phyloP scores from a whole-genome alignment of 192 early-diverging fungal genomes.

The Coemansia sp. region DNA sequence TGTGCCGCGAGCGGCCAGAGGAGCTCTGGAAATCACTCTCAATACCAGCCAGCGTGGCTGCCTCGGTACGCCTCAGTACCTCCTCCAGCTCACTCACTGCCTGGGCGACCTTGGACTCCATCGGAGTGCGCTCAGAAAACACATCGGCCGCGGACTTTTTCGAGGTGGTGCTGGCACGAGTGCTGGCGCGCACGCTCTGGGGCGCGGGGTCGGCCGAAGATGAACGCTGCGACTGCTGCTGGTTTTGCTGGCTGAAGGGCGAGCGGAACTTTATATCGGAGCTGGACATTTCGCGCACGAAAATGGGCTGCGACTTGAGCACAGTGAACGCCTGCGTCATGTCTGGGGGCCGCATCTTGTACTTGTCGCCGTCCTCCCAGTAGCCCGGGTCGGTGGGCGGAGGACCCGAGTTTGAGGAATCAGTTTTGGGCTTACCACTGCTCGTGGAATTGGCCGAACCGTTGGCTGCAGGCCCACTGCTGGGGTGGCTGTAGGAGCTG shows the following conservation, averaged over 20 bases:
- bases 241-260: conserved; percentile 28
- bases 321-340: conserved; percentile 48
- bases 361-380: conserved; percentile 47
- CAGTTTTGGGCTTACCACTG: too few species aligned
- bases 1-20: background rate
- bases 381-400: conserved; percentile 23
- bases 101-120: conserved; percentile 50
- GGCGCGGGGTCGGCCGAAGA: background rate
- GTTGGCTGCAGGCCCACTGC: too few species aligned
- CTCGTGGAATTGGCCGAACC: too few species aligned
- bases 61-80: conserved; percentile 46
- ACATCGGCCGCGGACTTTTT: conserved; percentile 3
- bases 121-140: conserved; percentile 38
- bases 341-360: conserved; percentile 41
- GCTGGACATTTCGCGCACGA: conserved; percentile 45
- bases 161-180: conserved; percentile 3
- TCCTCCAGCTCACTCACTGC: conserved; percentile 52
- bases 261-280: conserved; percentile 43
- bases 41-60: conserved; percentile 25
- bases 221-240: background rate
- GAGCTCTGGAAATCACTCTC: conserved; percentile 30
- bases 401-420: too few species aligned
- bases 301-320: conserved; percentile 45
- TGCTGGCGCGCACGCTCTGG: background rate
- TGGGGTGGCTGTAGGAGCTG: too few species aligned